These are phyloP conservation scores for Symmetrospora coprosmae DNA, from an alignment of 768 basidiomycete species.

Conservation along the genomic window DNA sequence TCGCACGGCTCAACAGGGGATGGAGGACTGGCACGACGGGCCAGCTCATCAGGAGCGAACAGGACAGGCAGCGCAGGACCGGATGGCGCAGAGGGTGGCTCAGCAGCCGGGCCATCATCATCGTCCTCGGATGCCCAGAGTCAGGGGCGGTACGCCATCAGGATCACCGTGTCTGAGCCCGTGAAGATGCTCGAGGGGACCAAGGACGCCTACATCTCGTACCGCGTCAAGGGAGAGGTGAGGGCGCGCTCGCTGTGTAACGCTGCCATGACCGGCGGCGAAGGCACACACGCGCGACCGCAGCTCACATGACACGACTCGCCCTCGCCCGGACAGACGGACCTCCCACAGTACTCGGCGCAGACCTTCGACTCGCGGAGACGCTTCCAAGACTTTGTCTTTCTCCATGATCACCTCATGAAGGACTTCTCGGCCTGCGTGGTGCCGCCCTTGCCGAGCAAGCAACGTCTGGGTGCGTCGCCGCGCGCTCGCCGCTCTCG, in stretches of 20 bases:
- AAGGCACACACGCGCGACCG: too few species aligned
- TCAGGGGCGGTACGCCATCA: conserved; percentile 36
- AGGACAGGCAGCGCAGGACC: too few species aligned
- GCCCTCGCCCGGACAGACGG: too few species aligned
- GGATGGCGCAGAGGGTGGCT: conserved; percentile 40
- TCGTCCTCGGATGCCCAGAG: too few species aligned
- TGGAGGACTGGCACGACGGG: too few species aligned
- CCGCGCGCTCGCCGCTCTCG: background rate
- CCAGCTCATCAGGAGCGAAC: conserved; percentile 50
- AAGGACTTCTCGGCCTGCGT: conserved; percentile 94
- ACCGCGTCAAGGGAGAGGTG: conserved; percentile 77
- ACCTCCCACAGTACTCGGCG: conserved; percentile 69
- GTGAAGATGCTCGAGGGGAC: conserved; percentile 92
- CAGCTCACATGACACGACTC: too few species aligned
- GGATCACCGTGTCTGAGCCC: conserved; percentile 69
- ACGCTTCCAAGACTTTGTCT: conserved; percentile 93
- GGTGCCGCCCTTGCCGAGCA: conserved; percentile 91
- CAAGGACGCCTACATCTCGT: conserved; percentile 92
- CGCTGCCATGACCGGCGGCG: too few species aligned
- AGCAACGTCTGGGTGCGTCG: conserved; percentile 76
- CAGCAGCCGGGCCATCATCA: conserved; percentile 32
- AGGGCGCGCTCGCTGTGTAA: too few species aligned
- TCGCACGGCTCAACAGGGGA: too few species aligned
- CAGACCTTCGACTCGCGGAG: conserved; percentile 61
- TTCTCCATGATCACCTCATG: conserved; percentile 70